These are phyloP conservation scores for Apiospora hydei DNA, from an alignment of 2,329 filamentous ascomycete genomes.

Conservation along the genomic window DNA sequence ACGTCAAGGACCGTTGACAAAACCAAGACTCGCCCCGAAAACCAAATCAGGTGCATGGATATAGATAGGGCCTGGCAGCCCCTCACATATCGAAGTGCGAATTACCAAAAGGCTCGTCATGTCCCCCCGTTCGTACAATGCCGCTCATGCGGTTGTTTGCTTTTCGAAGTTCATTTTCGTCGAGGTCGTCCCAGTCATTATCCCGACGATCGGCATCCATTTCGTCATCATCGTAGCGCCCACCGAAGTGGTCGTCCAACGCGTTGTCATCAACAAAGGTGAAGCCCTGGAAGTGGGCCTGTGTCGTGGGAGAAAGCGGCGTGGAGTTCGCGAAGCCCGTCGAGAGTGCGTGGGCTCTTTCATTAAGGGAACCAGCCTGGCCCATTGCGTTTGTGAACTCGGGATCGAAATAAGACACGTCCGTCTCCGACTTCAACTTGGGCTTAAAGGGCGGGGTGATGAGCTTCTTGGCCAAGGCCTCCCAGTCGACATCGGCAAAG, in stretches of 20 bases:
- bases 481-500: conserved; percentile 95
- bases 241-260: conserved; percentile 83
- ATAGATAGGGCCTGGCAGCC: conserved; percentile 20
- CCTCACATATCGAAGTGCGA: conserved; percentile 69
- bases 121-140: conserved; percentile 61
- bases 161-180: conserved; percentile 60
- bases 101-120: conserved; percentile 69
- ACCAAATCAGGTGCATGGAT: conserved; percentile 20
- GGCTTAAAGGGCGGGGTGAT: conserved; percentile 98
- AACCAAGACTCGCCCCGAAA: conserved; percentile 22
- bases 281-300: conserved; percentile 98
- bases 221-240: conserved; percentile 60
- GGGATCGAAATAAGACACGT: conserved; percentile 97
- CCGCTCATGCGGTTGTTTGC: conserved; percentile 68
- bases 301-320: conserved; percentile 91
- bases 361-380: conserved; percentile 86
- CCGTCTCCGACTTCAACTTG: conserved; percentile 92
- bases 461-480: conserved; percentile 84
- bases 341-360: conserved; percentile 85
- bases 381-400: conserved; percentile 97
- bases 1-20: conserved; percentile 16
- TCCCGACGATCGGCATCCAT: conserved; percentile 63
- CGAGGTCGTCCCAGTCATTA: conserved; percentile 66
- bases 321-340: conserved; percentile 84
- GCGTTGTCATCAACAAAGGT: conserved; percentile 99